Evolutionary conservation across 2,329 filamentous ascomycete genomes (phyloP), one percentile per base, ranked within the genome.

Genomic region (Macrophomina phaseolina): DNA sequence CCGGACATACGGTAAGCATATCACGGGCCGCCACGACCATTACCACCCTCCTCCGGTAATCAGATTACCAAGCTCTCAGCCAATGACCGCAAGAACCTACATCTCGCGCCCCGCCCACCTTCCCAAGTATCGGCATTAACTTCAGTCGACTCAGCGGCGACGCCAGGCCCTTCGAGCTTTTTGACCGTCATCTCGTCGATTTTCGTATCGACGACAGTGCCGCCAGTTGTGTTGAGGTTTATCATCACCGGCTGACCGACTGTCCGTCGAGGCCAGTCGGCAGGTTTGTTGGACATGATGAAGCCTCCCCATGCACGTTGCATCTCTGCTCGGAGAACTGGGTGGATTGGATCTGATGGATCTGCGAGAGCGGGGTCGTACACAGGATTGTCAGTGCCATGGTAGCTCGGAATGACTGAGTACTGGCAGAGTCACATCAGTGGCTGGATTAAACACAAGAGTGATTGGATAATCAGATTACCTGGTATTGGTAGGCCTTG

Each of bases 201-300:
- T 18, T 34, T 30, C 12, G 58, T 63, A 42, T 65, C 36, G 61
- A 61, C 62, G 7, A 63, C 46, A 32, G 66, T 60, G 5, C 69
- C 73, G 0, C 73, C 73, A 1, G 73, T 73, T 49, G 72, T 66
- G 56, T 75, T 74, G 36, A 71, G 58, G 53, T 72, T 73, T 52
- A 48, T 56, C 68, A 69, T 67, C 11, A 51, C 18, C 3, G 61
- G 64, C 30, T 66, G 51, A 2, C 67, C 34, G 7, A 45, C 12
- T 9, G 68, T 68, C 14, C 67, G 72, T 2, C 49, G 48, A 3
- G 71, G 72, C 70, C 70, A 74, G 3, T 69, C 34, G 4, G 67
- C 70, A 3, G 70, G 71, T 36, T 71, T 68, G 3, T 51, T 49
- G 4, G 48, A 51, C 0, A 51, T 70, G 12, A 73, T 65, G 28